These are phyloP conservation scores for Boletus semigastroideus DNA, from an alignment of 1,284 basidiomycete species.

Conservation along the genomic window DNA sequence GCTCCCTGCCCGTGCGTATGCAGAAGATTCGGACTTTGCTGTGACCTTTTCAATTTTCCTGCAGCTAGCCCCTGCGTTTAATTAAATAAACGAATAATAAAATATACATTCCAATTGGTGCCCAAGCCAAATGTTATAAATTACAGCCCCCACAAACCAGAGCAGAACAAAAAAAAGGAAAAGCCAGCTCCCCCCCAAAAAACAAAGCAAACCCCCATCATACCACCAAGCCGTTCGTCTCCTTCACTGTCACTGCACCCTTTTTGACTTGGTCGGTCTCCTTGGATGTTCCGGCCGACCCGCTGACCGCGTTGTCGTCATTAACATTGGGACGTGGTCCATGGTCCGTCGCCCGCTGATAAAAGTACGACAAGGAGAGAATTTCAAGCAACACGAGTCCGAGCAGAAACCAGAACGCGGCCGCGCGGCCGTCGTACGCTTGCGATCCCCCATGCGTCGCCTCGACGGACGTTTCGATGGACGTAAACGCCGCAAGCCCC, in stretches of 20 bases:
- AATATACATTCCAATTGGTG: no score
- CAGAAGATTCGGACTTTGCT: no score
- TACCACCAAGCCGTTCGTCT: neutral
- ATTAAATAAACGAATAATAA: no score
- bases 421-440: slow-evolving; percentile 42
- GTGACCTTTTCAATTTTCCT: no score
- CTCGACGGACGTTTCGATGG: slow-evolving; percentile 49
- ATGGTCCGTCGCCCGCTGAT: slow-evolving; percentile 17
- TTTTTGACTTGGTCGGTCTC: neutral
- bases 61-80: no score
- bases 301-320: neutral
- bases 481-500: slow-evolving; percentile 44
- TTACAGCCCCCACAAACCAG: no score
- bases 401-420: slow-evolving; percentile 51
- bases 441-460: slow-evolving; percentile 28
- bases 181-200: neutral
- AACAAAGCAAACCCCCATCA: neutral
- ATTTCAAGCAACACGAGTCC: slow-evolving; percentile 38
- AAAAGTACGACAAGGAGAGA: slow-evolving; percentile 41
- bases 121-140: no score
- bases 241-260: neutral
- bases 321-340: neutral
- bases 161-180: no score
- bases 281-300: neutral
- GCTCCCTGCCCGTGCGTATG: no score